These are phyloP conservation scores for Populus ilicifolia DNA, from an alignment of 345 rosid species.

Conservation along the genomic window DNA sequence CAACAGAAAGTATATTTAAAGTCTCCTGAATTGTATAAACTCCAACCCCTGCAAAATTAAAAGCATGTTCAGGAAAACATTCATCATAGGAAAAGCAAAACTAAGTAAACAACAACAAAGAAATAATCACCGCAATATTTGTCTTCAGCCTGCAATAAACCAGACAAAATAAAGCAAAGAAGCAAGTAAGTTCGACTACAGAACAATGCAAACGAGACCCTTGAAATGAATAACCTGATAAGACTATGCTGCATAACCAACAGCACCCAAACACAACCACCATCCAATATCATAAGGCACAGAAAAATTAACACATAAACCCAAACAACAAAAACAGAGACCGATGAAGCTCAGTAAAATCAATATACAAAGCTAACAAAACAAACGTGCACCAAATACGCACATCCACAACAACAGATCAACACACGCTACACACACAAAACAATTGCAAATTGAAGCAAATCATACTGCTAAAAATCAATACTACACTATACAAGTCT, in stretches of 20 bases:
- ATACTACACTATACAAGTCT: conserved; percentile 5
- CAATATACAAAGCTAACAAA: neutral
- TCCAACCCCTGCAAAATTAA: conserved; percentile 70
- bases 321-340: neutral
- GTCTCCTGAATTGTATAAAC: conserved; percentile 50
- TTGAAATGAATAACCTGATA: conserved; percentile 17
- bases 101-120: conserved; percentile 4
- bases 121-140: conserved; percentile 6
- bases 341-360: neutral
- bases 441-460: neutral
- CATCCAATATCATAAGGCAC: neutral
- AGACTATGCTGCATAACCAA: neutral
- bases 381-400: neutral
- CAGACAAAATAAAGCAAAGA: conserved; percentile 12
- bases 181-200: conserved; percentile 17
- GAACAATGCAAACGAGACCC: conserved; percentile 11
- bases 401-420: neutral
- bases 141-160: conserved; percentile 33
- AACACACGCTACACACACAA: neutral
- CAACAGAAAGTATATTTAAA: conserved; percentile 20
- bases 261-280: neutral
- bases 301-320: neutral
- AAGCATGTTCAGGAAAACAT: conserved; percentile 38
- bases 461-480: neutral
- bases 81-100: conserved; percentile 14